Evolutionary conservation across 805 yeast species (phyloP), one percentile per base, ranked within the genome.

Genomic region (Priceomyces haplophilus): DNA sequence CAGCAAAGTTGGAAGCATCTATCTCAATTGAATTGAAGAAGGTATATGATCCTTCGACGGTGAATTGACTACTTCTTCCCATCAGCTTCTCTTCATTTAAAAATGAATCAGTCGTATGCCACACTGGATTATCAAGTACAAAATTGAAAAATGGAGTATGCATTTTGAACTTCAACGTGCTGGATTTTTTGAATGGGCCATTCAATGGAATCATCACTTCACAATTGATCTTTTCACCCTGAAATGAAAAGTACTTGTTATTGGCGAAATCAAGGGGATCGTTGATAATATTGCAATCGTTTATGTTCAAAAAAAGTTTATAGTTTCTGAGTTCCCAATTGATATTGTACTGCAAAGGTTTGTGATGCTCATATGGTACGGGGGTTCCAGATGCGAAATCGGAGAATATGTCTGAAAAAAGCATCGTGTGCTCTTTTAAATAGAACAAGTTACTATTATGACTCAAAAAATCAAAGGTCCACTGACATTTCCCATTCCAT

Each of bases 51-150:
- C 97, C 95, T 1, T 62, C 62, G 13, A 88, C 61, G 1, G 58
- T 61, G 52, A 89, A 83, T 41, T 82, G 75, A 20, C 75, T 67
- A 0, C 89, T 79, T 46, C 80, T 67, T 0, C 96, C 98, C 47
- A 88, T 73, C 12, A 76, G 75, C 15, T 75, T 78, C 10, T 75
- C 64, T 33, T 61, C 64, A 37, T 75, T 73, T 66, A 86, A 59
- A 50, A 91, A 91, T 37, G 84, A 82, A 42, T 81, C 78, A 19
- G 81, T 67, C 0, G 98, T 90, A 55, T 88, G 95, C 96, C 98
- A 93, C 1, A 91, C 84, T 0, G 99, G 98, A 0, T 93, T 79
- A 44, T 82, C 84, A 2, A 90, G 59, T 0, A 77, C 66, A 37
- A 93, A 54, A 37, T 82, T 76, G 50, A 88, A 78, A 37, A 64